Conservation (phyloP, 176 grass and related monocot genomes). For the Musa itinerans region DNA sequence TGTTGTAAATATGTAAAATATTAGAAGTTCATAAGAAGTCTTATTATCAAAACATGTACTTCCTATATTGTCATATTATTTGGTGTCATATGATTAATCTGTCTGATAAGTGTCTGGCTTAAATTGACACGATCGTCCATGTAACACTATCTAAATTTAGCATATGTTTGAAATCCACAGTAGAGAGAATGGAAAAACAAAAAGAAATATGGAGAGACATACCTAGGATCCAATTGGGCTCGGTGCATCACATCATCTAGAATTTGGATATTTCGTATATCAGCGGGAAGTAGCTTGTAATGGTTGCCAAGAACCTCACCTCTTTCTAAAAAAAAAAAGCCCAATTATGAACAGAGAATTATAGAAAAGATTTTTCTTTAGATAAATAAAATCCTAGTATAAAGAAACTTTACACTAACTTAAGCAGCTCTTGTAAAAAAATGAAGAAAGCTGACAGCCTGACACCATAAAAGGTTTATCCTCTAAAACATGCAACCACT, state of each 20-base stretch:
- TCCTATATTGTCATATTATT: neutral
- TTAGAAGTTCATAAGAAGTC: neutral
- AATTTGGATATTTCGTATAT: slow-evolving; percentile 69
- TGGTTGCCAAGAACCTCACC: slow-evolving; percentile 73
- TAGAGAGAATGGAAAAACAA: neutral
- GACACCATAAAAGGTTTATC: neutral
- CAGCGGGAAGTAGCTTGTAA: slow-evolving; percentile 82
- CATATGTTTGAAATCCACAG: neutral
- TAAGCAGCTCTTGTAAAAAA: neutral
- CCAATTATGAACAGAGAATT: neutral
- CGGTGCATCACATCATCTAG: slow-evolving; percentile 59
- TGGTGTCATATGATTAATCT: neutral
- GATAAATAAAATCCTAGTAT: neutral
- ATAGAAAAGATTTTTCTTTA: neutral
- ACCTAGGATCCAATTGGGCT: slow-evolving; percentile 72
- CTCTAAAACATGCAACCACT: neutral
- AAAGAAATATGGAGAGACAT: slow-evolving; percentile 10
- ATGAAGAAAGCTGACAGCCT: neutral
- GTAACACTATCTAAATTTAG: neutral
- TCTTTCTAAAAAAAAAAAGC: slow-evolving; percentile 48
- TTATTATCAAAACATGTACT: neutral
- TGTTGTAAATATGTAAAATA: neutral
- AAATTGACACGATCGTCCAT: neutral
- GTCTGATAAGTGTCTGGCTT: neutral
- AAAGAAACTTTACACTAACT: neutral